Evolutionary conservation across 768 basidiomycete species (phyloP).

Genomic region (Dioszegia hungarica): DNA sequence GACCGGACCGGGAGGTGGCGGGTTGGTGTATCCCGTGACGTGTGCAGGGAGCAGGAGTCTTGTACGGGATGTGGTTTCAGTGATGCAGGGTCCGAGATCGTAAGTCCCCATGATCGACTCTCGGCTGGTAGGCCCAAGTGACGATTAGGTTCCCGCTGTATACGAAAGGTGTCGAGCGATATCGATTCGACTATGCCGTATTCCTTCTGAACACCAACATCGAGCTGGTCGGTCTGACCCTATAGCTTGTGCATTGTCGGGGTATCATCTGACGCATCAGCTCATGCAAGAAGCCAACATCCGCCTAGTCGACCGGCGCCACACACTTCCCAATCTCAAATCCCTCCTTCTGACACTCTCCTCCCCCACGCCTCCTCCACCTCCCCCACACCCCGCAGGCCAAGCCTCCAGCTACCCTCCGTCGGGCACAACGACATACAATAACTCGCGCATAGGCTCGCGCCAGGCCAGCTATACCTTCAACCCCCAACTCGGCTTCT

Average conservation of each 20-base stretch:
- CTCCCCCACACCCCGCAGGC: background rate
- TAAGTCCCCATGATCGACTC: too few relatives aligned
- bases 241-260: background rate
- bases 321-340: conserved; percentile 95
- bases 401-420: background rate
- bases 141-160: conserved; percentile 82
- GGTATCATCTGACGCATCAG: conserved; percentile 51
- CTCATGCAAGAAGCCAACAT: conserved; percentile 87
- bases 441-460: background rate
- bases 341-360: conserved; percentile 70
- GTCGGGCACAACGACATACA: background rate
- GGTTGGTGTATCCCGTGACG: conserved; percentile 80
- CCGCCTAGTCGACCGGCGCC: conserved; percentile 83
- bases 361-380: conserved; percentile 16
- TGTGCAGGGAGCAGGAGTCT: conserved; percentile 85
- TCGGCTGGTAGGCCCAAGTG: too few relatives aligned
- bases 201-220: conserved; percentile 96
- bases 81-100: conserved; percentile 93
- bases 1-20: conserved; percentile 50
- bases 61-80: conserved; percentile 85
- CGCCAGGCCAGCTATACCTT: conserved; percentile 3
- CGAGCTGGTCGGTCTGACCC: conserved; percentile 65
- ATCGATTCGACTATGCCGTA: conserved; percentile 95
- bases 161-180: conserved; percentile 88
- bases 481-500: background rate